Evolutionary conservation across 495 filamentous ascomycete species (phyloP), one percentile per base, ranked within the genome.

Genomic region (Podospora fimiseda): DNA sequence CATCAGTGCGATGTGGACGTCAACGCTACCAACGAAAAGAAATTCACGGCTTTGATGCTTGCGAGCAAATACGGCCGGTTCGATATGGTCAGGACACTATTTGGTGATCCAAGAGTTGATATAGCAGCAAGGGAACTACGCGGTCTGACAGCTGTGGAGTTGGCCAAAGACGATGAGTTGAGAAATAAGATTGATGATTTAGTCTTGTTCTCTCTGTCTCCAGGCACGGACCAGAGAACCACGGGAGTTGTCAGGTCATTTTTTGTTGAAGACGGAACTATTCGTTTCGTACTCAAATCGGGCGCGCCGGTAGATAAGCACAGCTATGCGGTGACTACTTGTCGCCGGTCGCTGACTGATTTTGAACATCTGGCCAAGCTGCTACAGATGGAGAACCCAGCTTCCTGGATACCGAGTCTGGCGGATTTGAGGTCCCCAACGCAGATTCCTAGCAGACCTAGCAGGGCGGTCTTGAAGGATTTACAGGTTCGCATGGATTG

Each of bases 31-130:
- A 99, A 99, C 61, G 94, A 97, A 62, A 96, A 90, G 73, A 85
- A 78, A 43, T 97, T 97, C 60, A 99, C 94, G 0, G 82, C 94
- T 1, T 73, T 99, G 47, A 99, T 99, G 94, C 88, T 97, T 51
- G 92, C 91, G n/a, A 96, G 90, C 75, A 99, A 99, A 69, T 99
- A 96, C 61, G 93, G 92, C 20, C 81, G 94, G 42, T 86, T 95
- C 15, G 93, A 96, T 56, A 86, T 91, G 77, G 92, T 99, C 6
- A 80, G 90, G 51, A 84, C 84, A 14, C 75, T 99, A 11, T 96
- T 95, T 63, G 78, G 81, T 43, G 94, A 97, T 65, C 77, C 88
- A 14, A 75, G 94, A 51, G 90, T 96, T 4, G 94, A 99, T 65
- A 70, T 89, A 1, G 80, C 83, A 30, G 82, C 90, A 21, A 90